A percentile compares a stretch with the other conserved stretches of the same genome.
Conservation (phyloP, 495 filamentous ascomycete genomes). For the Penicillium chermesinum region DNA sequence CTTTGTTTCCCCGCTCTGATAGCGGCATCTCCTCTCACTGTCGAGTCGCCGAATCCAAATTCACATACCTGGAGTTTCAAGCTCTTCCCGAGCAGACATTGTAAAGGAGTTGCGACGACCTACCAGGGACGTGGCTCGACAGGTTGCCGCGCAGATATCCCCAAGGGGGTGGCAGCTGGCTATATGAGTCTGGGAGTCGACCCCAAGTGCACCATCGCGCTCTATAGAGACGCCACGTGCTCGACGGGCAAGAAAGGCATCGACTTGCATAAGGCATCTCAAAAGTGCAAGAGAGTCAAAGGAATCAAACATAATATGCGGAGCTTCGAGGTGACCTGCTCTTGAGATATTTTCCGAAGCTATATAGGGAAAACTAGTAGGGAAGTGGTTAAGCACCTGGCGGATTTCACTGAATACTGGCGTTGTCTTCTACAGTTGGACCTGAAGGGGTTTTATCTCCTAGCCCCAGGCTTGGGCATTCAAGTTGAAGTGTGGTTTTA, state of each 20-base stretch:
- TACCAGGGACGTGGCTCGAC: neutral
- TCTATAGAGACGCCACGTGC: neutral
- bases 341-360: too few species aligned
- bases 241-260: neutral
- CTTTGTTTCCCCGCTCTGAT: neutral
- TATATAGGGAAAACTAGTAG: too few species aligned
- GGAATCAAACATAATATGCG: neutral
- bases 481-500: too few species aligned
- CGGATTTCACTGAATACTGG: too few species aligned
- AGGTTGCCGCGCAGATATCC: neutral
- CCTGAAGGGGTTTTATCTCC: too few species aligned
- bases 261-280: neutral
- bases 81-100: neutral
- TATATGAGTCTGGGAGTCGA: neutral
- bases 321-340: neutral
- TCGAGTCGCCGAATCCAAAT: neutral
- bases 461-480: too few species aligned
- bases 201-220: neutral
- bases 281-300: neutral
- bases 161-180: neutral
- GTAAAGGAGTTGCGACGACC: neutral
- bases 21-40: neutral
- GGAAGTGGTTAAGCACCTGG: too few species aligned
- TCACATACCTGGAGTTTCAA: neutral
- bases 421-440: too few species aligned